Base-by-base conservation (phyloP, 2,329 filamentous ascomycete genomes). In the Rutstroemia sp. region DNA sequence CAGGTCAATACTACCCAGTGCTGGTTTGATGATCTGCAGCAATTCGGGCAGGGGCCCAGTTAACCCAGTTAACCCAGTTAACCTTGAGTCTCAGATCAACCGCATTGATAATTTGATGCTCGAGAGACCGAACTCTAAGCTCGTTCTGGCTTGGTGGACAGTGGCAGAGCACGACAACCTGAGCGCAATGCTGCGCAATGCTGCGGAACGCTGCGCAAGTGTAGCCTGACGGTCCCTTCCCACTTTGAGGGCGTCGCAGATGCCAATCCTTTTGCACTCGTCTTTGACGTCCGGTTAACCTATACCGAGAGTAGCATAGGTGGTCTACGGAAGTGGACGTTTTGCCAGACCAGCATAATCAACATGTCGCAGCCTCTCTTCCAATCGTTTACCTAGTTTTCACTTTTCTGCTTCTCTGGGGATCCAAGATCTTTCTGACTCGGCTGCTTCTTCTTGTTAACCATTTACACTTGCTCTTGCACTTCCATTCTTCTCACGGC, bases 401-500 rank as follows among this genome's bases (percentile, higher is more conserved):
- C 30, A 49, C 30, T 58, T 12, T 25, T 34, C 30, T 17, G 30
- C 48, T 49, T 48, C 44, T 52, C 60, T 25, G 49, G 53, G 23
- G 48, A 36, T 17, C 56, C 39, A 47, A 42, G 56, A 61, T 62
- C 59, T 58, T 51, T 47, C 52, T 47, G 48, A 60, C 61, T 61
- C 63, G 53, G 48, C 52, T 58, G 47, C 60, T 40, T 47, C 54
- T 57, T 47, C 46, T 51, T 55, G 53, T 51, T 48, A 44, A 50
- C 46, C 38, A 42, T 61, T 52, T 60, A 25, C 57, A 61, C 48
- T 56, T 60, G 30, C 57, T 61, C 48, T 56, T 50, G 49, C 57
- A 49, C 49, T 63, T 63, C 54, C 54, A 45, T 61, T 67, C 61
- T 64, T 56, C 49, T 61, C 65, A 66, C 67, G 66, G 58, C 67